Evolutionary conservation across 1,284 basidiomycete species (phyloP), one percentile per base, ranked within the genome.

Genomic region (Malassezia restricta): DNA sequence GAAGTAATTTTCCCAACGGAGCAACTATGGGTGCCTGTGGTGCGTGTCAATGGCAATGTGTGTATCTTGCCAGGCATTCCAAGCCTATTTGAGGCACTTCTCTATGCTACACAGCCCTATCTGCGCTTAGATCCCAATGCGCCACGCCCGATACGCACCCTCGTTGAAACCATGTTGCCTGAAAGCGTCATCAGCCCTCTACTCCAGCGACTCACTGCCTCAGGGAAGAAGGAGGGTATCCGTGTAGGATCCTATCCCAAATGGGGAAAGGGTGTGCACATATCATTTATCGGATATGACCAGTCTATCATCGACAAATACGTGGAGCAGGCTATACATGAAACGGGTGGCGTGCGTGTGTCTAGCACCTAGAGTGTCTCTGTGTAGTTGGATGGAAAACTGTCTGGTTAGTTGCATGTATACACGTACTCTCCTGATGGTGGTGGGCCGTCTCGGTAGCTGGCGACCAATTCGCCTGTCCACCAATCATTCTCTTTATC

Each of bases 41-140:
- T 89, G 1, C 79, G 87, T 17, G 77, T 92, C 8, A 80, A 79
- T 58, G 85, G 85, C 14, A 90, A 86, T 76, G 77, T 92, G 3
- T 91, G 86, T 74, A 77, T 92, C 20, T 83, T 92, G 73, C 89
- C 89, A 0, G 89, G 88, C n/a, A 87, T 92, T 47, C 89, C 89
- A 0, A 76, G 78, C 0, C 77, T 92, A 17, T 92, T 90, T 75
- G 82, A 86, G 65, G 81, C 55, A 1, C 53, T 68, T 9, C 45
- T 68, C 24, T 59, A 61, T 28, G 64, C 51, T 1, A 75, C 91
- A 28, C 81, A 79, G 29, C 80, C 82, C 1, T 87, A 83, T 69
- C 52, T 71, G 6, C 51, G 56, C 3, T 53, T 71, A 17, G 66
- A 70, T 45, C 63, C 63, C 3, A 48, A 58, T 38, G 24, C 52